These are phyloP conservation scores for Colletotrichum lindemuthianum DNA, from an alignment of 2,329 filamentous ascomycete genomes.

Conservation along the genomic window DNA sequence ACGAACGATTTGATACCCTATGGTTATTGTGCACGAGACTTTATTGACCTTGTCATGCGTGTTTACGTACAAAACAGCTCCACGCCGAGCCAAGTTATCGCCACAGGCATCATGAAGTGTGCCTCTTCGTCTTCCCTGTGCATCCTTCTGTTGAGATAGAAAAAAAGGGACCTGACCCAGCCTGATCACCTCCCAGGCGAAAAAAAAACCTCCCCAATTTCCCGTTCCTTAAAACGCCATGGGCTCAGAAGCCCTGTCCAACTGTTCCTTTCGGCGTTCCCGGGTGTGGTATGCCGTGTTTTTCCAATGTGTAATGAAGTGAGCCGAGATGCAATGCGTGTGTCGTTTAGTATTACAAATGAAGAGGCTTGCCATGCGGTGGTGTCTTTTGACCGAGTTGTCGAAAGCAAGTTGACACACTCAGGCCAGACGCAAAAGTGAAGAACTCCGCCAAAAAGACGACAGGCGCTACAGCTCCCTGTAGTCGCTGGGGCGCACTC, in stretches of 20 bases:
- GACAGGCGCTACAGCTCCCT: conserved; percentile 71
- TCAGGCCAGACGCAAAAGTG: neutral
- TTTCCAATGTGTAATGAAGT: conserved; percentile 25
- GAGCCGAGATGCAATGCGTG: neutral
- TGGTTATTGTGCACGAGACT: conserved; percentile 28
- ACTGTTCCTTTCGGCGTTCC: conserved; percentile 4
- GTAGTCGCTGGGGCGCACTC: conserved; percentile 90
- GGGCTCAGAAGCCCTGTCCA: conserved; percentile 26
- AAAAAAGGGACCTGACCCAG: neutral
- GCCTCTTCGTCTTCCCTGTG: neutral
- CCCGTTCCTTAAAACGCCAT: conserved; percentile 24
- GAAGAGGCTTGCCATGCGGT: neutral
- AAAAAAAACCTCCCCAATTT: conserved; percentile 3
- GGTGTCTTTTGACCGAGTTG: neutral
- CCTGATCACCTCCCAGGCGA: neutral
- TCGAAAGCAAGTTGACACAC: neutral
- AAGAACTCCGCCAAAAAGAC: neutral
- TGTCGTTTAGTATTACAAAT: conserved; percentile 29
- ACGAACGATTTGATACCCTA: conserved; percentile 35
- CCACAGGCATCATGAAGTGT: neutral
- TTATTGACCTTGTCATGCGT: conserved; percentile 23
- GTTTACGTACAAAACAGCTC: conserved; percentile 18
- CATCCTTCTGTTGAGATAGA: neutral
- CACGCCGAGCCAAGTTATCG: conserved; percentile 4
- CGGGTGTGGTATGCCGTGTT: conserved; percentile 20